A percentile compares a stretch with the other conserved stretches of the same genome.
phyloP scores from a whole-genome alignment of 2,329 filamentous ascomycete species.

The Colletotrichum tropicale region DNA sequence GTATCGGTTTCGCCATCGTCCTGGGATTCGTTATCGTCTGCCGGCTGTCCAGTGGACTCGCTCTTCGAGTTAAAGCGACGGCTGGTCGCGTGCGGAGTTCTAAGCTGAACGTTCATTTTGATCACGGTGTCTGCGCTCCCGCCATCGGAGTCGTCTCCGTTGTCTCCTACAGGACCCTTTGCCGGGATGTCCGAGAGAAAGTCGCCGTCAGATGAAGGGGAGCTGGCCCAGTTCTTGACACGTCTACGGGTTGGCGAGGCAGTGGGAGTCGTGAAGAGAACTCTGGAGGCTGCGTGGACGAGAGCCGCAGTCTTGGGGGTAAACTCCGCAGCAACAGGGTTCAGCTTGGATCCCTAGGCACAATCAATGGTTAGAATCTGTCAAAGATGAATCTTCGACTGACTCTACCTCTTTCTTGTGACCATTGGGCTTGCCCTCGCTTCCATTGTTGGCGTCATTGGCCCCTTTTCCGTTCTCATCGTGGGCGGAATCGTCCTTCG shows the following conservation, averaged over 20 bases:
- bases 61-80: constrained; percentile 13
- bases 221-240: constrained; percentile 5
- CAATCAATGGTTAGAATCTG: constrained; percentile 46
- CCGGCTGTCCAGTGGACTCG: background rate
- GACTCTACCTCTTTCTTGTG: constrained; percentile 56
- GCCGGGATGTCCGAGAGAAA: background rate
- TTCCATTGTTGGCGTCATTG: background rate
- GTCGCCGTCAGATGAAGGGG: background rate
- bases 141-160: background rate
- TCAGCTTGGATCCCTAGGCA: constrained; percentile 55
- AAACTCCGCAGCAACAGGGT: constrained; percentile 60
- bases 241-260: background rate
- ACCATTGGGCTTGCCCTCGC: constrained; percentile 34
- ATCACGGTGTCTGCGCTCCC: constrained; percentile 6
- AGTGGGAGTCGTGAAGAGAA: constrained; percentile 5
- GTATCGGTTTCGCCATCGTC: background rate
- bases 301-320: constrained; percentile 46
- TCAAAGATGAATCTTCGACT: constrained; percentile 20
- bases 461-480: background rate
- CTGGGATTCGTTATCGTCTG: background rate
- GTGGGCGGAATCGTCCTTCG: constrained; percentile 32
- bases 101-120: constrained; percentile 1
- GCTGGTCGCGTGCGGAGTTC: background rate
- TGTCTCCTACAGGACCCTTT: background rate
- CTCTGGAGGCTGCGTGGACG: background rate